These are phyloP conservation scores for Cnidoscolus chayamansa DNA, from an alignment of 441 rosid species.

Conservation along the genomic window DNA sequence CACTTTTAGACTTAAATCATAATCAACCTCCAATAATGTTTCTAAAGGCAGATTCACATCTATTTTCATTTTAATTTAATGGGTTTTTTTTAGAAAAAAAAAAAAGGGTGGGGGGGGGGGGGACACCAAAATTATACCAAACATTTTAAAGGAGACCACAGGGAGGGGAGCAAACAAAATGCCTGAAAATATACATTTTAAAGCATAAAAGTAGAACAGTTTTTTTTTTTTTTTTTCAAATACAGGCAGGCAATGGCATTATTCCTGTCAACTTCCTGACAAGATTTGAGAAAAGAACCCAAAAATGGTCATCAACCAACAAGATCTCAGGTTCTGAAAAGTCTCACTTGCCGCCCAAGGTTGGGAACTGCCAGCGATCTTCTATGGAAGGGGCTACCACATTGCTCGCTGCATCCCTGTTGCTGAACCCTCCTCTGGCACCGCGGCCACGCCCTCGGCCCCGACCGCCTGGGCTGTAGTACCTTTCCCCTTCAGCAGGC, in stretches of 20 bases:
- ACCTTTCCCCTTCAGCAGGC: constrained; percentile 74
- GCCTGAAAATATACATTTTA: constrained; percentile 33
- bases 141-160: constrained; percentile 11
- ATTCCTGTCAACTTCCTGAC: constrained; percentile 33
- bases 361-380: constrained; percentile 74
- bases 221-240: not conserved
- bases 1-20: too few species aligned
- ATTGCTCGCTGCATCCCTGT: constrained; percentile 33
- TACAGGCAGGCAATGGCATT: constrained; percentile 29
- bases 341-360: constrained; percentile 69
- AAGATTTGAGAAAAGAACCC: constrained; percentile 24
- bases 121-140: not conserved
- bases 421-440: constrained; percentile 49
- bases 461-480: constrained; percentile 47
- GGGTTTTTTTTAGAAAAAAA: too few species aligned
- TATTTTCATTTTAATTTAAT: too few species aligned
- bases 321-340: constrained; percentile 11
- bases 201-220: constrained; percentile 26
- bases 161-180: constrained; percentile 20
- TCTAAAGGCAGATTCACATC: too few species aligned
- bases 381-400: constrained; percentile 60
- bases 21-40: too few species aligned
- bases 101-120: too few species aligned
- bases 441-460: constrained; percentile 70
- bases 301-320: constrained; percentile 17